Percentiles rank a stretch among this genome's conserved stretches.
Evolutionary conservation across 176 grass and related monocot species (phyloP).

Genomic region (Saccharum officinarum): DNA sequence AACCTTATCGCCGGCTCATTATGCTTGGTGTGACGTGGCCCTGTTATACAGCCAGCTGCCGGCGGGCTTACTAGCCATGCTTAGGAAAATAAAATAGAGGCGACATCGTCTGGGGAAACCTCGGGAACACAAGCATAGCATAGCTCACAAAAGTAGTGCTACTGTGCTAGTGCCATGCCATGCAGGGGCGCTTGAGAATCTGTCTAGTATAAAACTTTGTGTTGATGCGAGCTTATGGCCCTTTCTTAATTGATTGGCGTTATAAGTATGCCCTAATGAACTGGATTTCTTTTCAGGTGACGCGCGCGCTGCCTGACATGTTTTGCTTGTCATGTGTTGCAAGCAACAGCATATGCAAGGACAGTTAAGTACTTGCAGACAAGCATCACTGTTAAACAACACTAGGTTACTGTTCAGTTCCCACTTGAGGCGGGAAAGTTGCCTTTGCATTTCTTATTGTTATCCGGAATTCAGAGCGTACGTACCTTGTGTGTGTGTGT

Average conservation of each 20-base stretch:
- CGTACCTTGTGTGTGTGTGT: not conserved
- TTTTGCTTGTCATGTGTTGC: constrained; percentile 10
- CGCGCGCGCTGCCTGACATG: constrained; percentile 15
- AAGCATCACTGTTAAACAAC: constrained; percentile 15
- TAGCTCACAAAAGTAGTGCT: constrained; percentile 32
- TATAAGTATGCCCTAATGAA: not conserved
- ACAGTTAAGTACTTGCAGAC: constrained; percentile 2
- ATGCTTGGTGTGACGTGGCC: too few species aligned
- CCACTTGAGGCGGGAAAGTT: constrained; percentile 20
- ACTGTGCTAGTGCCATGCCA: constrained; percentile 29
- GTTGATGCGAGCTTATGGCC: not conserved
- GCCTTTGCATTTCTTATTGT: constrained; percentile 11
- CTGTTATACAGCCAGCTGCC: too few species aligned
- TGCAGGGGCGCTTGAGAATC: constrained; percentile 24
- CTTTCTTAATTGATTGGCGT: not conserved
- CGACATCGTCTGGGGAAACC: constrained; percentile 52
- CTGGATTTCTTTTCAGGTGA: constrained; percentile 31
- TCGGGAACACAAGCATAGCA: constrained; percentile 76
- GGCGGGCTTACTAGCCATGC: too few species aligned
- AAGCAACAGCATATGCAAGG: not conserved
- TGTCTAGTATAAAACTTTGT: constrained; percentile 6
- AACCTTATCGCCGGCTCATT: too few species aligned
- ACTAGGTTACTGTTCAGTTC: not conserved
- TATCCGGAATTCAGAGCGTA: not conserved
- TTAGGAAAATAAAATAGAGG: constrained; percentile 34